These are phyloP conservation scores for Suillus ampliporus DNA, from an alignment of 768 basidiomycete species.

Conservation along the genomic window DNA sequence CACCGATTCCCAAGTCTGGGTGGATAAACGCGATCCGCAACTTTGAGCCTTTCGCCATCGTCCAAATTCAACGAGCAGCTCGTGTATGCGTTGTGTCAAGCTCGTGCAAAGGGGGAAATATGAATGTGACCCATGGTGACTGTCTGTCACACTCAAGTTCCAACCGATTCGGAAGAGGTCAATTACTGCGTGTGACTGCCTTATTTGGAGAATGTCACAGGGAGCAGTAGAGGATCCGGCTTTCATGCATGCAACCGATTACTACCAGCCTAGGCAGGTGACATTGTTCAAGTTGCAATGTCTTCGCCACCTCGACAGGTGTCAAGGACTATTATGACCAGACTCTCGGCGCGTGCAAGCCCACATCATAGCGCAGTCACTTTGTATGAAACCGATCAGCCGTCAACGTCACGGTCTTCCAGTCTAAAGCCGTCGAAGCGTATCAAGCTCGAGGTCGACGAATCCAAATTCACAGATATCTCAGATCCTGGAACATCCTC, in stretches of 20 bases:
- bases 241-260: no score
- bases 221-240: no score
- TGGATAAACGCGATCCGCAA: no score
- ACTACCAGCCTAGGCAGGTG: no score
- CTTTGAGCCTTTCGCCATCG: no score
- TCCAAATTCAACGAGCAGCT: no score
- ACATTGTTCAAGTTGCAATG: constrained; percentile 20
- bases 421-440: constrained; percentile 35
- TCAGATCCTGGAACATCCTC: not conserved
- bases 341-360: constrained; percentile 47
- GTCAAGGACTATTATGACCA: constrained; percentile 37
- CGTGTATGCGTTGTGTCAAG: no score
- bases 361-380: constrained; percentile 51
- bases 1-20: no score
- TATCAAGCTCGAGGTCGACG: constrained; percentile 32
- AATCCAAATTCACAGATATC: constrained; percentile 14
- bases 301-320: constrained; percentile 28
- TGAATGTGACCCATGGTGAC: no score
- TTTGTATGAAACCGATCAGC: constrained; percentile 39
- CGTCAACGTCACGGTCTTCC: constrained; percentile 21
- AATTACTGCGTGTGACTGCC: constrained; percentile 47
- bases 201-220: not conserved
- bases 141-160: no score
- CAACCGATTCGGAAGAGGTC: constrained; percentile 16
- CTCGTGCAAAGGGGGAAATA: no score